Evolutionary conservation across 768 basidiomycete species (phyloP).

Genomic region (Hirschioporus abietinus): DNA sequence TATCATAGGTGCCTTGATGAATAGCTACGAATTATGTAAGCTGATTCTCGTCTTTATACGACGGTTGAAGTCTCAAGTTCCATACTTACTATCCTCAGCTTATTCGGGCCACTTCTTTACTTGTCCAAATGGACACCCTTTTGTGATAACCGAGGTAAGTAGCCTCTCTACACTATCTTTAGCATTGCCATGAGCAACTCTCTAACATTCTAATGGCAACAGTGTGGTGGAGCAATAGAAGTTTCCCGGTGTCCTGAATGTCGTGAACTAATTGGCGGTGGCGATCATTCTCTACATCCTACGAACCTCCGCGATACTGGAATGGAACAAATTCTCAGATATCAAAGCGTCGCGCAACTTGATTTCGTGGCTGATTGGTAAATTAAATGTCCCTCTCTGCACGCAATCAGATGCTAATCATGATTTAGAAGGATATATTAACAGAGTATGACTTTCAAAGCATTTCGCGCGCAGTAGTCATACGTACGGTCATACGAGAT

Average conservation of each 20-base stretch:
- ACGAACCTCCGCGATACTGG: conserved; percentile 23
- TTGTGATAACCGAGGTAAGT: conserved; percentile 51
- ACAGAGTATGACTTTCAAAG: too few species aligned
- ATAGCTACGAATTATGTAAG: background rate
- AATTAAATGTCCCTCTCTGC: too few species aligned
- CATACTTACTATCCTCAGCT: too few species aligned
- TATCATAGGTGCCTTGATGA: background rate
- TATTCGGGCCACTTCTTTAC: conserved; percentile 28
- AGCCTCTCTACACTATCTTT: background rate
- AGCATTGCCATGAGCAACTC: conserved; percentile 4
- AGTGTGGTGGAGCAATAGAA: conserved; percentile 59
- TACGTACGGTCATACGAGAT: too few species aligned
- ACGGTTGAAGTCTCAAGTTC: too few species aligned
- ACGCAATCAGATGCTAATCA: too few species aligned
- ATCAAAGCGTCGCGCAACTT: background rate
- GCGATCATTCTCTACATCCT: conserved; percentile 31
- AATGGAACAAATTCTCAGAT: conserved; percentile 17
- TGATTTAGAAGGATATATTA: too few species aligned
- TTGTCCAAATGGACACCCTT: conserved; percentile 52
- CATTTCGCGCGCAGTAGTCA: too few species aligned
- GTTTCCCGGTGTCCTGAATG: conserved; percentile 52
- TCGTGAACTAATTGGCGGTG: conserved; percentile 46
- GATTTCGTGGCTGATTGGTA: too few species aligned
- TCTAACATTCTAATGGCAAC: background rate
- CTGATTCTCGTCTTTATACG: too few species aligned